Percentiles rank a stretch among this genome's conserved stretches.
Conservation (phyloP, 768 basidiomycete genomes). For the Xerocomellus chrysenteron region DNA sequence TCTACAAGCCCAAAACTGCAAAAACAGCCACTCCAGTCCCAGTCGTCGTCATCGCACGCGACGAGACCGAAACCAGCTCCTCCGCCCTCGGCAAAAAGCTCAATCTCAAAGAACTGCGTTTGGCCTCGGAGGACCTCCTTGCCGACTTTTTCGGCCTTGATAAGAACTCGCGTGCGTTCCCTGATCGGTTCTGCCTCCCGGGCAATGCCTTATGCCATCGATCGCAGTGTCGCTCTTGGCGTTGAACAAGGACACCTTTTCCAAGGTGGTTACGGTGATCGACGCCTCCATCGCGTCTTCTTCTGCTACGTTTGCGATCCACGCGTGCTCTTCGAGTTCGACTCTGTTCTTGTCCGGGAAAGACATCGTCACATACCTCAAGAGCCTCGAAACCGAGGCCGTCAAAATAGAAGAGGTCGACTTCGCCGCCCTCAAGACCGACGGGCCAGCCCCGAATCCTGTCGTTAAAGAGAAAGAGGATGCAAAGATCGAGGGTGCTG, state of each 20-base stretch:
- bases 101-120: constrained; percentile 81
- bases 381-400: constrained; percentile 64
- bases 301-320: constrained; percentile 65
- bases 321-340: constrained; percentile 63
- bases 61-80: constrained; percentile 81
- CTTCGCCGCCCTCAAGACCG: constrained; percentile 57
- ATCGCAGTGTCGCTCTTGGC: constrained; percentile 77
- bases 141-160: constrained; percentile 79
- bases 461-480: constrained; percentile 64
- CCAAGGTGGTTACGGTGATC: constrained; percentile 71
- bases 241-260: constrained; percentile 61
- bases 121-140: constrained; percentile 85
- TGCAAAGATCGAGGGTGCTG: constrained; percentile 81
- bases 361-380: constrained; percentile 72
- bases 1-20: constrained; percentile 97
- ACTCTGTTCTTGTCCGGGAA: constrained; percentile 80
- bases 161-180: constrained; percentile 81
- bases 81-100: constrained; percentile 75
- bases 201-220: neutral
- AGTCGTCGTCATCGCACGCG: constrained; percentile 82
- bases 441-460: constrained; percentile 38
- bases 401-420: constrained; percentile 72
- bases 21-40: constrained; percentile 83
- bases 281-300: constrained; percentile 78
- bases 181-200: neutral